phyloP scores from a whole-genome alignment of 345 rosid genomes.

The Eutrema heterophyllum region DNA sequence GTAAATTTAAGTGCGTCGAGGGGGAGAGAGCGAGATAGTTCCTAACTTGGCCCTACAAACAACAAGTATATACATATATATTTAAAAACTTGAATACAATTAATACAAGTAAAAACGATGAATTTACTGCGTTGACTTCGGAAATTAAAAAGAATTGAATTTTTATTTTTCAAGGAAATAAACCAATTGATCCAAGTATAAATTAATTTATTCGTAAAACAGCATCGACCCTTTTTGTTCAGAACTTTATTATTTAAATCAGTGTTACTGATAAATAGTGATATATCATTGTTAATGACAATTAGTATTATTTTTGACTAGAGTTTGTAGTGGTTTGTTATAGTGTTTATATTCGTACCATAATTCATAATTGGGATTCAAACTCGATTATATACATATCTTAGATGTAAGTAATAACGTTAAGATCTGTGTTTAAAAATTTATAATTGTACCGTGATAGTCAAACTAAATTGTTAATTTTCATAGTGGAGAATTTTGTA shows the following conservation, averaged over 20 bases:
- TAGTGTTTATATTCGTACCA: too few species aligned
- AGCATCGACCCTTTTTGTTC: too few species aligned
- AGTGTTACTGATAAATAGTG: neutral
- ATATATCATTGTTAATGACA: too few species aligned
- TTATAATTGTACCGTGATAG: too few species aligned
- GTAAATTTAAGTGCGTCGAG: conserved; percentile 17
- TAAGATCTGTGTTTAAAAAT: too few species aligned
- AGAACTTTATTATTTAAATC: neutral
- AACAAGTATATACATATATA: neutral
- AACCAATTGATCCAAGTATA: neutral
- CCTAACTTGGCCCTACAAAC: neutral
- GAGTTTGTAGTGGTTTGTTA: too few species aligned
- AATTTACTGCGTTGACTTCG: conserved; percentile 18
- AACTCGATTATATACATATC: too few species aligned
- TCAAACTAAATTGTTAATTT: too few species aligned
- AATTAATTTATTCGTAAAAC: neutral
- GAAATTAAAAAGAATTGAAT: neutral
- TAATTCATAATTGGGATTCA: too few species aligned
- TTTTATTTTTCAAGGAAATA: neutral
- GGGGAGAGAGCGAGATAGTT: neutral
- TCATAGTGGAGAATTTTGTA: too few species aligned
- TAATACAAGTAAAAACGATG: neutral
- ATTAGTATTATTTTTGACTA: neutral
- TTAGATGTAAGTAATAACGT: too few species aligned
- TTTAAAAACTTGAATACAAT: neutral